phyloP scores from a whole-genome alignment of 2,329 filamentous ascomycete genomes.

The Fusarium torulosum region DNA sequence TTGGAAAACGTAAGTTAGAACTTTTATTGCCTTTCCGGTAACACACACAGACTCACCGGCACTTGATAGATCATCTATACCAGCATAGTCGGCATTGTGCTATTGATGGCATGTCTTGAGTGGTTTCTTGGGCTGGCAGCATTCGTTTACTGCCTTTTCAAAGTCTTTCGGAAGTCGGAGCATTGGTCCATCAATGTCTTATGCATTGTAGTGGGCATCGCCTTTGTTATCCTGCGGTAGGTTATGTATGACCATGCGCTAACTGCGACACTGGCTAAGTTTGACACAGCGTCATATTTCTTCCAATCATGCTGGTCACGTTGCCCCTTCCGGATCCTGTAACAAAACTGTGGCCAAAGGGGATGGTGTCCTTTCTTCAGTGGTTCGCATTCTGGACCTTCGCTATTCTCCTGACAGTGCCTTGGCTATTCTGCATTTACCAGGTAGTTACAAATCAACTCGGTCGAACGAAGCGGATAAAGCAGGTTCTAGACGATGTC shows the following conservation, averaged over 20 bases:
- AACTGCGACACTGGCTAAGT: neutral
- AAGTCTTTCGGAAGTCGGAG: constrained; percentile 90
- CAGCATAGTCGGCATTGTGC: constrained; percentile 81
- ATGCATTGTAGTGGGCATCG: constrained; percentile 77
- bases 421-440: constrained; percentile 94
- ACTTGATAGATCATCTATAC: constrained; percentile 83
- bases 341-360: constrained; percentile 76
- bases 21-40: neutral
- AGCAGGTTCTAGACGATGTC: constrained; percentile 83
- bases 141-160: constrained; percentile 90
- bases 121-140: constrained; percentile 97
- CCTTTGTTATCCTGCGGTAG: constrained; percentile 83
- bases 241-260: constrained; percentile 30
- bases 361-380: constrained; percentile 80
- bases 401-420: constrained; percentile 83
- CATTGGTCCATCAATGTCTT: constrained; percentile 85
- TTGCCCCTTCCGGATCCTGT: constrained; percentile 82
- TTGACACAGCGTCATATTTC: constrained; percentile 76
- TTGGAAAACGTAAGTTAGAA: constrained; percentile 56
- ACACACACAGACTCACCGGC: constrained; percentile 1
- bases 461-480: constrained; percentile 83
- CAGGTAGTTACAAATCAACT: constrained; percentile 89
- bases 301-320: constrained; percentile 95
- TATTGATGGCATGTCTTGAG: constrained; percentile 87
- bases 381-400: constrained; percentile 98